Conservation (phyloP, 192 early-diverging fungal species). For the Umbelopsis vinacea region DNA sequence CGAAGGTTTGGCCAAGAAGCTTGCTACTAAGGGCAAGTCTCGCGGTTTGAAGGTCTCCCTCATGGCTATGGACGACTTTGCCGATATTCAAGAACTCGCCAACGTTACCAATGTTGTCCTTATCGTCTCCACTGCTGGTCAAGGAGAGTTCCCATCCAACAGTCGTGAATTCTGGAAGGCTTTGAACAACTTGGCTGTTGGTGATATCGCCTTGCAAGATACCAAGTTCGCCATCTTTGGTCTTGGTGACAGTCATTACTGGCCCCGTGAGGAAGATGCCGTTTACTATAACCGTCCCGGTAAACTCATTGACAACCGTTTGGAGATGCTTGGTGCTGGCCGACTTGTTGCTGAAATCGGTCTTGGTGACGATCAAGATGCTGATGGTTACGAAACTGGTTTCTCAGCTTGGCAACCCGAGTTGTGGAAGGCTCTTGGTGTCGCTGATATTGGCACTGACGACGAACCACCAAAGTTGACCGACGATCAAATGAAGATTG, state of each 20-base stretch:
- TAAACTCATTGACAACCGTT: conserved; percentile 81
- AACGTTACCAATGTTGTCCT: conserved; percentile 80
- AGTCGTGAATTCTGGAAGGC: conserved; percentile 87
- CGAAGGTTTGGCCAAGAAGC: conserved; percentile 79
- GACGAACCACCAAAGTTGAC: conserved; percentile 70
- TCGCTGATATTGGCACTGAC: conserved; percentile 65
- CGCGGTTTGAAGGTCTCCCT: conserved; percentile 79
- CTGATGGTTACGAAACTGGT: conserved; percentile 88
- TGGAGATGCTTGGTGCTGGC: conserved; percentile 76
- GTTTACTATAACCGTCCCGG: conserved; percentile 92
- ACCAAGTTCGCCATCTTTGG: conserved; percentile 85
- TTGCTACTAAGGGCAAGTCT: conserved; percentile 83
- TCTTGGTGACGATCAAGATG: conserved; percentile 92
- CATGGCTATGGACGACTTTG: conserved; percentile 83
- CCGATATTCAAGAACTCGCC: conserved; percentile 75
- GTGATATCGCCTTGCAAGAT: conserved; percentile 64
- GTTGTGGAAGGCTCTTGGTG: conserved; percentile 86
- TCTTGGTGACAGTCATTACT: conserved; percentile 95
- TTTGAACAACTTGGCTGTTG: conserved; percentile 60
- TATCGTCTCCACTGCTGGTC: conserved; percentile 87
- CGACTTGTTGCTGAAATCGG: conserved; percentile 65
- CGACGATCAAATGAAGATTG: conserved; percentile 92
- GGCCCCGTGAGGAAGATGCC: conserved; percentile 90
- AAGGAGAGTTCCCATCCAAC: conserved; percentile 96
- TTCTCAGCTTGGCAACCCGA: conserved; percentile 77